phyloP scores from a whole-genome alignment of 1,284 basidiomycete species.

The Microbotryum scabiosae region DNA sequence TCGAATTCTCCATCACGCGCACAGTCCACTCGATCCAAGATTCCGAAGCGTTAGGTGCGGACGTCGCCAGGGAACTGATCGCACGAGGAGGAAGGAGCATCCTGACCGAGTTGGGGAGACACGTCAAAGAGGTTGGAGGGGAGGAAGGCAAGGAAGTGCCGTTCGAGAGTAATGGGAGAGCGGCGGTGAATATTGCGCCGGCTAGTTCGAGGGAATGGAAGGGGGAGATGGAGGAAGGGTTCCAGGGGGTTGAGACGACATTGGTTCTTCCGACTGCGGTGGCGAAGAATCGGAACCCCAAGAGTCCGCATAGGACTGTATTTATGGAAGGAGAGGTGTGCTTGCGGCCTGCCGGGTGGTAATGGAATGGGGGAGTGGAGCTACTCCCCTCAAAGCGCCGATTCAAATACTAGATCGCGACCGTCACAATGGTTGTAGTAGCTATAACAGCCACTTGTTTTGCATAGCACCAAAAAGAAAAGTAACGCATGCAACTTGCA shows the following conservation, averaged over 20 bases:
- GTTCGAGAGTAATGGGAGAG: not conserved
- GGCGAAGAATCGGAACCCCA: conserved; percentile 7
- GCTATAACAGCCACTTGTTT: too few relatives aligned
- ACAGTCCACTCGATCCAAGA: conserved; percentile 52
- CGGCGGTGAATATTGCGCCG: not conserved
- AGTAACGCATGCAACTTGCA: too few relatives aligned
- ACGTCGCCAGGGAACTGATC: conserved; percentile 57
- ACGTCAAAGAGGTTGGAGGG: conserved; percentile 48
- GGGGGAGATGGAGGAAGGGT: not conserved
- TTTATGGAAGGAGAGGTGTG: conserved; percentile 27
- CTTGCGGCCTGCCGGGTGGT: conserved; percentile 25
- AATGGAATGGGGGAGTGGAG: not conserved
- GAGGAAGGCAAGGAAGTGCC: conserved; percentile 19
- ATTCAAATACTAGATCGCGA: too few relatives aligned
- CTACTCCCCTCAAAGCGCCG: too few relatives aligned
- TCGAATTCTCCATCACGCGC: conserved; percentile 56
- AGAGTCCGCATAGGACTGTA: conserved; percentile 19
- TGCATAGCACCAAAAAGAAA: too few relatives aligned
- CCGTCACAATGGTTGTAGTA: too few relatives aligned
- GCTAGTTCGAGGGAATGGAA: not conserved
- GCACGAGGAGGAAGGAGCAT: conserved; percentile 64
- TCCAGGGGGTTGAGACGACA: too few relatives aligned
- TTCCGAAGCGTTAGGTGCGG: conserved; percentile 59
- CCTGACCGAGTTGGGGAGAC: conserved; percentile 64
- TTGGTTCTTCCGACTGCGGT: too few relatives aligned